Evolutionary conservation across 2,329 filamentous ascomycete genomes (phyloP).

Genomic region (Talaromyces albobiverticillius): DNA sequence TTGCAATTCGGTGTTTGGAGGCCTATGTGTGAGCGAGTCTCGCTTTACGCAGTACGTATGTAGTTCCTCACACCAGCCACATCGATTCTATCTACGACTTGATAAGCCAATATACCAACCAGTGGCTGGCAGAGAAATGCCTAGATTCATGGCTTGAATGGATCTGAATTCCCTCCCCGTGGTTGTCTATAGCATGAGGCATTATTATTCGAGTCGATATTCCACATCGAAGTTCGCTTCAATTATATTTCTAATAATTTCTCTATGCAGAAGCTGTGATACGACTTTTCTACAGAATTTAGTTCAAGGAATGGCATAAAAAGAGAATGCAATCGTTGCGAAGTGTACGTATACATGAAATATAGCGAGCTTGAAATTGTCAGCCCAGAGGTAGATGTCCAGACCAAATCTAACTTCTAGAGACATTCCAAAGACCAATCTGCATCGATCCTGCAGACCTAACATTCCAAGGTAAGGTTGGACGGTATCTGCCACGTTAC

Average conservation of each 20-base stretch:
- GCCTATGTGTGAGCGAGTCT: too few relatives aligned
- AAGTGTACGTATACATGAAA: background rate
- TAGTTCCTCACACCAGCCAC: too few relatives aligned
- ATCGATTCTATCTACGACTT: background rate
- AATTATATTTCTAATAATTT: too few relatives aligned
- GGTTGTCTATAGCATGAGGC: background rate
- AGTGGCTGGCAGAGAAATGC: background rate
- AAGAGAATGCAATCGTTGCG: too few relatives aligned
- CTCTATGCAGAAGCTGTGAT: too few relatives aligned
- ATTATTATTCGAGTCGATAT: too few relatives aligned
- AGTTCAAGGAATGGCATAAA: too few relatives aligned
- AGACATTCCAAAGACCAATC: slow-evolving; percentile 1
- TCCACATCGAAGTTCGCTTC: too few relatives aligned
- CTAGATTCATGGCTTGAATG: background rate
- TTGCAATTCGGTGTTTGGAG: too few relatives aligned
- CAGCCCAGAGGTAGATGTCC: background rate
- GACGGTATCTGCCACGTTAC: background rate
- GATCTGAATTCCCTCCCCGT: background rate
- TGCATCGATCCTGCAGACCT: background rate
- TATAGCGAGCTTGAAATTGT: background rate
- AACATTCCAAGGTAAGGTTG: slow-evolving; percentile 10
- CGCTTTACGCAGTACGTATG: too few relatives aligned
- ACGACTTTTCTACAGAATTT: too few relatives aligned
- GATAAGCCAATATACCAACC: background rate
- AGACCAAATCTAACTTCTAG: background rate